phyloP scores from a whole-genome alignment of 2,329 filamentous ascomycete species.

The Fusarium nygamai region DNA sequence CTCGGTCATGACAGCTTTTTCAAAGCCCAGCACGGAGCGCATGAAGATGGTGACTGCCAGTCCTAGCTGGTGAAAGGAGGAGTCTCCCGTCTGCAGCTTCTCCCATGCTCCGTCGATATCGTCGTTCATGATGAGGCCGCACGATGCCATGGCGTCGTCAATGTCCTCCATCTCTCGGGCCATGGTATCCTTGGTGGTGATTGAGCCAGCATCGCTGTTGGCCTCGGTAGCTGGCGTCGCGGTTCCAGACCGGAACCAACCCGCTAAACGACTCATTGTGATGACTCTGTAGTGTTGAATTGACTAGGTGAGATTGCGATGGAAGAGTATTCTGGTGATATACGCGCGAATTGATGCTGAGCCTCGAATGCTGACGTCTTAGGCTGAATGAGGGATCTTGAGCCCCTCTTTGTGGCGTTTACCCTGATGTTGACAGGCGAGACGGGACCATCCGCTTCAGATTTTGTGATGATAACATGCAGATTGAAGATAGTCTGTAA shows the following conservation, averaged over 20 bases:
- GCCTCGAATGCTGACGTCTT: conserved; percentile 37
- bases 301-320: not conserved
- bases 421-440: not conserved
- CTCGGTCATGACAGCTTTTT: conserved; percentile 89
- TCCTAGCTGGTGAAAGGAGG: conserved; percentile 89
- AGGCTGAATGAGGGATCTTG: conserved; percentile 26
- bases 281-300: not conserved
- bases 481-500: not conserved
- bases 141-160: conserved; percentile 69
- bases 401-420: conserved; percentile 37
- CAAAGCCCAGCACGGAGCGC: conserved; percentile 86
- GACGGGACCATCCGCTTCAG: not conserved
- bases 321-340: not conserved
- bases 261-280: conserved; percentile 59
- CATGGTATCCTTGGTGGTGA: conserved; percentile 40
- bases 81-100: conserved; percentile 75
- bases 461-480: not conserved
- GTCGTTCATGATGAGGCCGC: conserved; percentile 83
- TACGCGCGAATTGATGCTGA: conserved; percentile 10
- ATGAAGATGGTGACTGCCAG: conserved; percentile 86
- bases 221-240: conserved; percentile 44
- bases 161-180: conserved; percentile 64
- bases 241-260: conserved; percentile 60
- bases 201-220: conserved; percentile 44
- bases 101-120: conserved; percentile 86